Percentiles rank a stretch among this genome's conserved stretches.
These are phyloP conservation scores for Phallus indusiatus DNA, from an alignment of 768 basidiomycete genomes.

Conservation along the genomic window DNA sequence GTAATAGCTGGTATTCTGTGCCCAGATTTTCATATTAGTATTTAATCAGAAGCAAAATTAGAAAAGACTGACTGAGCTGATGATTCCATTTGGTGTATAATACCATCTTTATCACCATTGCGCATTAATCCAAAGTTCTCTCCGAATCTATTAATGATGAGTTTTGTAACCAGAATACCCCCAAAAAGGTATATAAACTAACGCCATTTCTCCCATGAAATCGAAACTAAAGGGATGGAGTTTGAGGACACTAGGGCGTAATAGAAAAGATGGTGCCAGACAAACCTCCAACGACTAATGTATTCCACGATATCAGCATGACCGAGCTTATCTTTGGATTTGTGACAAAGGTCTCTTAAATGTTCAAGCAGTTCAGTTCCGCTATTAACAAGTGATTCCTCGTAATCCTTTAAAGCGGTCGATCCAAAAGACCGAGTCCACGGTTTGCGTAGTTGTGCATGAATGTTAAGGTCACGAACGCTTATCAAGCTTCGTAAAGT, in stretches of 20 bases:
- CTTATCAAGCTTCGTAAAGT: not conserved
- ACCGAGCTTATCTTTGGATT: not conserved
- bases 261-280: not conserved
- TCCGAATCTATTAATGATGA: slow-evolving; percentile 23
- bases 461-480: not conserved
- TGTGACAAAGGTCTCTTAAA: not conserved
- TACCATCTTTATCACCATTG: slow-evolving; percentile 30
- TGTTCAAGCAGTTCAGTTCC: not conserved
- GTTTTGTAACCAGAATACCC: not conserved
- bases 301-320: not conserved
- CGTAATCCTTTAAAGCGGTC: not conserved
- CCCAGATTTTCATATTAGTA: slow-evolving; percentile 28
- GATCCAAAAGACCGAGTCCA: not conserved
- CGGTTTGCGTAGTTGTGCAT: not conserved
- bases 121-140: slow-evolving; percentile 29
- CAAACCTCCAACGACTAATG: not conserved
- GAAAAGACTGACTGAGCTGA: slow-evolving; percentile 7
- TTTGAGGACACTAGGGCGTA: not conserved
- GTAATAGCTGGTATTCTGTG: slow-evolving; percentile 24
- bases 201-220: slow-evolving; percentile 33
- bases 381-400: not conserved
- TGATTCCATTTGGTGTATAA: slow-evolving; percentile 35
- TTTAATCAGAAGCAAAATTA: not conserved
- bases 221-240: slow-evolving; percentile 21
- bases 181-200: slow-evolving; percentile 3